Conservation (phyloP, 768 basidiomycete species). For the Podaxis sp. region DNA sequence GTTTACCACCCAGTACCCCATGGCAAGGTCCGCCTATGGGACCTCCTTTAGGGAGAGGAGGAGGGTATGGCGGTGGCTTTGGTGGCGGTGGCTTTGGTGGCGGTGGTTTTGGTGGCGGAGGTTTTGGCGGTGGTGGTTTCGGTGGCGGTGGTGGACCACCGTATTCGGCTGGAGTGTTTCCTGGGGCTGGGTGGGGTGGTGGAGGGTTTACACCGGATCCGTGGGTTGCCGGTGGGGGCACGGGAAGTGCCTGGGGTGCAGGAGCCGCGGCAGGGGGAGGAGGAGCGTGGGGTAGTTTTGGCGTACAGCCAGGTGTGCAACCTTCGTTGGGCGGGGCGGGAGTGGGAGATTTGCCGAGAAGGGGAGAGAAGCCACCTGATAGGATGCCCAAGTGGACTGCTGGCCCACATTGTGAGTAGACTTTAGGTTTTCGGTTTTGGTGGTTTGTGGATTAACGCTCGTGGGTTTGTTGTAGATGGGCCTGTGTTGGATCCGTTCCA, state of each 20-base stretch:
- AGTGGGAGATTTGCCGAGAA: neutral
- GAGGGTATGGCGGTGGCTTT: neutral
- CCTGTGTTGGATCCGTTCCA: constrained; percentile 69
- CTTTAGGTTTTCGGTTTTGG: neutral
- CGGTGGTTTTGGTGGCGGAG: no score
- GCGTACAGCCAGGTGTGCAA: constrained; percentile 2
- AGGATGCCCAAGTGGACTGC: constrained; percentile 8
- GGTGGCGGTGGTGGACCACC: constrained; percentile 1
- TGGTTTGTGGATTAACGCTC: neutral
- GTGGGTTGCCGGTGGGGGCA: neutral
- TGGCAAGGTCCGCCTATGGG: neutral
- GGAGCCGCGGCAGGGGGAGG: constrained; percentile 1
- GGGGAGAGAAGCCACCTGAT: constrained; percentile 5
- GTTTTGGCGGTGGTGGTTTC: no score
- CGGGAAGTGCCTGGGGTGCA: neutral
- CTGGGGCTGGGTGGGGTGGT: constrained; percentile 3
- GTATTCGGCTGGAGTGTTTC: constrained; percentile 1
- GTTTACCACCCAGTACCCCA: neutral
- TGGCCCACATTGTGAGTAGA: constrained; percentile 16
- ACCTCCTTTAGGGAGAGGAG: neutral
- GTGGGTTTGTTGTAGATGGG: constrained; percentile 23
- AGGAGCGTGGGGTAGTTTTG: neutral
- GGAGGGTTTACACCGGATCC: neutral
- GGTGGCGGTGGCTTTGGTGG: no score
- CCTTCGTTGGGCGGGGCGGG: neutral